A percentile compares a stretch with the other conserved stretches of the same genome.
Conservation (phyloP, 139 green algal species). For the Micractinium sp. region DNA sequence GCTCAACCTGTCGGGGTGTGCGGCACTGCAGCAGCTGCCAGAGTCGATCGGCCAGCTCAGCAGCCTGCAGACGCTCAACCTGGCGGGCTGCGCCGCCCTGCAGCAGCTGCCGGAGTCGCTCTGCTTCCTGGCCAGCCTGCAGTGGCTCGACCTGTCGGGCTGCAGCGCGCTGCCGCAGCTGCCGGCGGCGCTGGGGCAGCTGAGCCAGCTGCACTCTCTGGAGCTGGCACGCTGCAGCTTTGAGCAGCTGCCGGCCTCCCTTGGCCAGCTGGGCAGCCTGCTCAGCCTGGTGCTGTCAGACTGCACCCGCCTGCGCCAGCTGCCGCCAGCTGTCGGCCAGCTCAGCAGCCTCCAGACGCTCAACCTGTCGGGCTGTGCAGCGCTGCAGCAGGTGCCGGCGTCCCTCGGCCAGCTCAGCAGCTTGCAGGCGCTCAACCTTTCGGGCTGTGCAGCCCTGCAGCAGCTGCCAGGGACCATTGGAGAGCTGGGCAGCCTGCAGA, state of each 20-base stretch:
- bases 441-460: background rate
- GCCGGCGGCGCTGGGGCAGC: background rate
- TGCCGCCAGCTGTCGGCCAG: too few species aligned
- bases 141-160: background rate
- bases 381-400: background rate
- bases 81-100: background rate
- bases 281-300: too few species aligned
- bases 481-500: background rate
- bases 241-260: background rate
- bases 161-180: background rate
- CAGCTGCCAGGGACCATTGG: background rate
- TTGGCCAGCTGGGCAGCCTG: background rate
- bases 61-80: background rate
- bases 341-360: background rate
- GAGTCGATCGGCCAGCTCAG: background rate
- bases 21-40: background rate
- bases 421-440: background rate
- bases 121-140: background rate
- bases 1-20: background rate
- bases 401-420: background rate
- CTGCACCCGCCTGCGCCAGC: too few species aligned
- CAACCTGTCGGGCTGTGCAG: background rate
- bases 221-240: background rate
- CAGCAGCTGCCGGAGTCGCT: background rate
- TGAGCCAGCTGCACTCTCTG: background rate